phyloP scores from a whole-genome alignment of 2,329 filamentous ascomycete species.

The Colletotrichum theobromicola region DNA sequence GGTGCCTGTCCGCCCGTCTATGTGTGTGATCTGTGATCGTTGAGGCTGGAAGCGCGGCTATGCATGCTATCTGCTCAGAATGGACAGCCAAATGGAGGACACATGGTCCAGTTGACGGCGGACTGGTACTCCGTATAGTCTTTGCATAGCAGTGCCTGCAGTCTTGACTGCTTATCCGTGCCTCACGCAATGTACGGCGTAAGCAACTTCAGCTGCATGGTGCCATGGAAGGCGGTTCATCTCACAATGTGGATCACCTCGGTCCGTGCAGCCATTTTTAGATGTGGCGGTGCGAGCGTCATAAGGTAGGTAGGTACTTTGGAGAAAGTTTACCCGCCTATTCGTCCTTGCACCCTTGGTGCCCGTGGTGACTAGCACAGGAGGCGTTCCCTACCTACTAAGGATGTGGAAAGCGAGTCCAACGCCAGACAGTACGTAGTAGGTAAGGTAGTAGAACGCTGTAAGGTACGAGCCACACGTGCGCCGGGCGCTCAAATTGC shows the following conservation, averaged over 20 bases:
- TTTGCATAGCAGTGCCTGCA: no score
- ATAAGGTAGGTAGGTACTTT: no score
- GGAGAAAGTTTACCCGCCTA: not conserved
- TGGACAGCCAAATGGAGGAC: not conserved
- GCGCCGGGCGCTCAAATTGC: not conserved
- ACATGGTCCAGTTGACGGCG: not conserved
- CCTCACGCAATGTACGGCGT: not conserved
- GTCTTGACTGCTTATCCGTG: no score
- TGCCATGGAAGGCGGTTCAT: not conserved
- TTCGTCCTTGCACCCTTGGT: not conserved
- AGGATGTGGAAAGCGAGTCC: not conserved
- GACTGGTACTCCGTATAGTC: no score
- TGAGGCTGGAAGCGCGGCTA: not conserved
- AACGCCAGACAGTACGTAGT: not conserved
- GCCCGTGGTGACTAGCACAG: not conserved
- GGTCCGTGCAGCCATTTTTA: not conserved
- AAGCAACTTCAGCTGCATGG: not conserved
- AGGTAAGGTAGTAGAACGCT: no score
- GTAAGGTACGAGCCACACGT: not conserved
- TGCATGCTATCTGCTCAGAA: not conserved
- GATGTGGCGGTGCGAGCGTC: conserved; percentile 2
- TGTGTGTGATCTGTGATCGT: not conserved
- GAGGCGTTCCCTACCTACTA: not conserved
- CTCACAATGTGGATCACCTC: not conserved
- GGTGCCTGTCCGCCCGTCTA: not conserved